Conservation (phyloP, 2,329 filamentous ascomycete genomes). For the Annulohypoxylon truncatum region DNA sequence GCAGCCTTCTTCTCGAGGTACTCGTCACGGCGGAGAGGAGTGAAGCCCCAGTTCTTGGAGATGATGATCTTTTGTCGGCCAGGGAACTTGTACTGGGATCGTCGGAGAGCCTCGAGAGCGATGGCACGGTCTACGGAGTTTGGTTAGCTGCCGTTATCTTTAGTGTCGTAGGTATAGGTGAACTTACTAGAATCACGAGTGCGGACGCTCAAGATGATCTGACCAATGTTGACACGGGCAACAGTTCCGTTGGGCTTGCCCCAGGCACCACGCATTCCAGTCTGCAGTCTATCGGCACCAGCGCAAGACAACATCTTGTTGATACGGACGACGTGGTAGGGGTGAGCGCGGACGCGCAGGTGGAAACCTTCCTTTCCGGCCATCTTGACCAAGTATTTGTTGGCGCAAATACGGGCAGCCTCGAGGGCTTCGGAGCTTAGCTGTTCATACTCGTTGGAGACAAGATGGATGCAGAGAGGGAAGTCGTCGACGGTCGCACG, state of each 20-base stretch:
- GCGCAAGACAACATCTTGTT: constrained; percentile 99
- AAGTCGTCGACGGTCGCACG: constrained; percentile 99
- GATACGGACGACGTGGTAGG: constrained; percentile 99
- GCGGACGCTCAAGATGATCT: constrained; percentile 97
- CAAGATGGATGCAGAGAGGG: constrained; percentile 98
- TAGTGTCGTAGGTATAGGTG: not conserved
- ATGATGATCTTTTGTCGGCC: constrained; percentile 99
- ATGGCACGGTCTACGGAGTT: constrained; percentile 76
- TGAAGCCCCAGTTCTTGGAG: constrained; percentile 99
- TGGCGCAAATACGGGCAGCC: constrained; percentile 99
- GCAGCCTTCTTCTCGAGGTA: constrained; percentile 95
- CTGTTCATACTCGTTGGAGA: constrained; percentile 99
- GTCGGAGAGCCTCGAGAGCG: constrained; percentile 98
- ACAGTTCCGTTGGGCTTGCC: constrained; percentile 99
- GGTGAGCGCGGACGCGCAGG: constrained; percentile 87
- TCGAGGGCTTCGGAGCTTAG: constrained; percentile 99
- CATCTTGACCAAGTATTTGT: constrained; percentile 90
- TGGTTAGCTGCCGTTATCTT: constrained; percentile 43
- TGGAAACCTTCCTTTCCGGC: constrained; percentile 80
- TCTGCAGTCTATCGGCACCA: constrained; percentile 99
- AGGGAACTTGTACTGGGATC: constrained; percentile 99
- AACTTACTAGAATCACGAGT: constrained; percentile 90
- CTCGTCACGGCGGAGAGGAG: constrained; percentile 95
- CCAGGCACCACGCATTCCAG: constrained; percentile 99
- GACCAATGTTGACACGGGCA: constrained; percentile 99